phyloP scores from a whole-genome alignment of 202 grass and related monocot genomes.

The Bolboschoenoplectus hybrid region DNA sequence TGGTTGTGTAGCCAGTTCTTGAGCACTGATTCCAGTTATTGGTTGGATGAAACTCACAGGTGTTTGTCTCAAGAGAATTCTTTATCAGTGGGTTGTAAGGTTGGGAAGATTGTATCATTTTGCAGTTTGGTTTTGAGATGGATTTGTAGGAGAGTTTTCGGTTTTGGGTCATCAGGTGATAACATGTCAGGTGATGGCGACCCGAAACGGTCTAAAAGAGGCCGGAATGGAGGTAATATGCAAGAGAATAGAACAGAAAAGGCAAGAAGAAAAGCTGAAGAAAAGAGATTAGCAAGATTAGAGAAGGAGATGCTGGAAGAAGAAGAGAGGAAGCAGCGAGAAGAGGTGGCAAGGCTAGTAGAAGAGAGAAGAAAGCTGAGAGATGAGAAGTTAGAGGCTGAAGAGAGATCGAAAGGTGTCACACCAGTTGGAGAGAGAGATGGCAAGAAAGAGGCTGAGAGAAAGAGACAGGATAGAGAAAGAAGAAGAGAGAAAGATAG shows the following conservation, averaged over 20 bases:
- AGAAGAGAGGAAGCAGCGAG: constrained; percentile 96
- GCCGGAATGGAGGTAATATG: constrained; percentile 60
- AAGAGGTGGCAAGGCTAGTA: constrained; percentile 85
- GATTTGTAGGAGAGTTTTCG: constrained; percentile 62
- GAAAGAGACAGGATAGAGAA: constrained; percentile 57
- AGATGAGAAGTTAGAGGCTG: constrained; percentile 83
- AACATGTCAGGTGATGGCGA: constrained; percentile 9
- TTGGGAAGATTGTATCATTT: constrained; percentile 56
- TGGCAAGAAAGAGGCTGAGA: constrained; percentile 63
- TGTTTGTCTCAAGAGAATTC: constrained; percentile 41
- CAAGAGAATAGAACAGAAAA: constrained; percentile 81
- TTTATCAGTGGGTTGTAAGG: constrained; percentile 37
- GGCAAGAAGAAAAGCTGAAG: constrained; percentile 89
- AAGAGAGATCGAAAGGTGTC: constrained; percentile 65
- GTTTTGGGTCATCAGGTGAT: constrained; percentile 47
- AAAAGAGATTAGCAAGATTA: constrained; percentile 76
- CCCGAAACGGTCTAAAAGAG: constrained; percentile 47
- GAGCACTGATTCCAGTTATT: constrained; percentile 43
- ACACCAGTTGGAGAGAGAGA: constrained; percentile 79
- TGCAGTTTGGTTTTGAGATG: constrained; percentile 48
- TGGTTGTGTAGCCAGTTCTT: constrained; percentile 83
- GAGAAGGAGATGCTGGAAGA: constrained; percentile 95
- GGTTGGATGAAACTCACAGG: constrained; percentile 50
- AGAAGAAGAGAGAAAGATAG: constrained; percentile 81
- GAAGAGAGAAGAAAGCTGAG: constrained; percentile 87